These are phyloP conservation scores for Hydnomerulius pinastri DNA, from an alignment of 768 basidiomycete species.

Conservation along the genomic window DNA sequence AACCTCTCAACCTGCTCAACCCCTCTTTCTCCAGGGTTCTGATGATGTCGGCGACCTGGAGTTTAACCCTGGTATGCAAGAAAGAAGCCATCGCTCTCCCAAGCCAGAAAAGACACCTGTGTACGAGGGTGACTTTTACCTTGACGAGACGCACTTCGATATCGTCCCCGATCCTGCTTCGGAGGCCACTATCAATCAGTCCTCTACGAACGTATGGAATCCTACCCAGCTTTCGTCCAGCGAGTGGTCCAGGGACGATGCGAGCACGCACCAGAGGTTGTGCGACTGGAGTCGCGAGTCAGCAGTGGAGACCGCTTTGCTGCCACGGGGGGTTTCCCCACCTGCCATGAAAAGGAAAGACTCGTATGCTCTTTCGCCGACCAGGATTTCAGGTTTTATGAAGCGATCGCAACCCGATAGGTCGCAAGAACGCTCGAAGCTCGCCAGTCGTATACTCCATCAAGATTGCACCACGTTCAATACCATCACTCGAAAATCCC, in stretches of 20 bases:
- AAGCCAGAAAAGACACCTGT: neutral
- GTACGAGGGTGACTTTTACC: conserved; percentile 31
- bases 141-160: conserved; percentile 36
- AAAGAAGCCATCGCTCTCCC: neutral
- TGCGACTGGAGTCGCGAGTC: neutral
- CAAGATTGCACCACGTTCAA: neutral
- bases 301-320: neutral
- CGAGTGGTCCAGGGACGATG: conserved; percentile 10
- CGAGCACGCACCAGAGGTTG: conserved; percentile 1
- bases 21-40: conserved; percentile 21
- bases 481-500: neutral
- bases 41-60: conserved; percentile 11
- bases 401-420: conserved; percentile 1
- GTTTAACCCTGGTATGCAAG: neutral
- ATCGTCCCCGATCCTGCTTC: conserved; percentile 20
- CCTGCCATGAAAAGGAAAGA: conserved; percentile 3
- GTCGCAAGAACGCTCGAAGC: neutral
- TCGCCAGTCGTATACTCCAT: neutral
- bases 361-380: conserved; percentile 21
- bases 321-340: neutral
- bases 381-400: conserved; percentile 27
- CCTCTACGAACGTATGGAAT: conserved; percentile 2
- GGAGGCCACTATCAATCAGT: conserved; percentile 4
- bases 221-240: conserved; percentile 3
- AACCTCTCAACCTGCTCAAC: conserved; percentile 2